These are phyloP conservation scores for Ilex paraguariensis DNA, from an alignment of 305 asterid genomes.

Conservation along the genomic window DNA sequence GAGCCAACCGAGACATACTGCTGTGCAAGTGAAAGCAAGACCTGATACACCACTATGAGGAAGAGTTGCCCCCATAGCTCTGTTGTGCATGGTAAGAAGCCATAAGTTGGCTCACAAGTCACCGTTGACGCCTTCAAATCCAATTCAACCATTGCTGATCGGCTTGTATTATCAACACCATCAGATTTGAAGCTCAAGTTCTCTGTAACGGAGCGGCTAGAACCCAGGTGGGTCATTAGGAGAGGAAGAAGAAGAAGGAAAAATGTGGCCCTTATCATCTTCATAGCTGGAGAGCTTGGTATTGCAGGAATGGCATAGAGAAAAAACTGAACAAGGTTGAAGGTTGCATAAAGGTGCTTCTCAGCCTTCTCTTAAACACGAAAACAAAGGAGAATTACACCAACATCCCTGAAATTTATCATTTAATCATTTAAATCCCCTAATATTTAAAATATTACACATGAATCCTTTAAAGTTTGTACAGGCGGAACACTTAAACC, in stretches of 20 bases:
- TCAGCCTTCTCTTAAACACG: too few species aligned
- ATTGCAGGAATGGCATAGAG: too few species aligned
- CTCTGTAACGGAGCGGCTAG: neutral
- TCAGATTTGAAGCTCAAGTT: neutral
- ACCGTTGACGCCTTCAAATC: neutral
- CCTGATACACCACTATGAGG: conserved; percentile 41
- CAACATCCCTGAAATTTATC: too few species aligned
- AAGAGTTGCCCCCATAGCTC: conserved; percentile 37
- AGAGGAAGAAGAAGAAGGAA: neutral
- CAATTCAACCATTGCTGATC: neutral
- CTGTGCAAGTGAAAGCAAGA: conserved; percentile 31
- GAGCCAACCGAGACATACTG: conserved; percentile 36
- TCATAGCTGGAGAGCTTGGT: too few species aligned
- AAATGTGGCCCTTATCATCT: too few species aligned
- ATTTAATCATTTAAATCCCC: too few species aligned
- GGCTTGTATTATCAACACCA: neutral
- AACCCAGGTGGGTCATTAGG: neutral
- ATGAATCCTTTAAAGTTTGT: too few species aligned
- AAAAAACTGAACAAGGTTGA: too few species aligned
- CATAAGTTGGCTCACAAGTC: conserved; percentile 3
- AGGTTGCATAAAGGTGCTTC: too few species aligned
- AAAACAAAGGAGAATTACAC: too few species aligned
- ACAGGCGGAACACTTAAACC: too few species aligned
- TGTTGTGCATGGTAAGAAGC: conserved; percentile 1
- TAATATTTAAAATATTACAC: too few species aligned